phyloP scores from a whole-genome alignment of 2,329 filamentous ascomycete genomes.

The Trichoderma lentiforme region DNA sequence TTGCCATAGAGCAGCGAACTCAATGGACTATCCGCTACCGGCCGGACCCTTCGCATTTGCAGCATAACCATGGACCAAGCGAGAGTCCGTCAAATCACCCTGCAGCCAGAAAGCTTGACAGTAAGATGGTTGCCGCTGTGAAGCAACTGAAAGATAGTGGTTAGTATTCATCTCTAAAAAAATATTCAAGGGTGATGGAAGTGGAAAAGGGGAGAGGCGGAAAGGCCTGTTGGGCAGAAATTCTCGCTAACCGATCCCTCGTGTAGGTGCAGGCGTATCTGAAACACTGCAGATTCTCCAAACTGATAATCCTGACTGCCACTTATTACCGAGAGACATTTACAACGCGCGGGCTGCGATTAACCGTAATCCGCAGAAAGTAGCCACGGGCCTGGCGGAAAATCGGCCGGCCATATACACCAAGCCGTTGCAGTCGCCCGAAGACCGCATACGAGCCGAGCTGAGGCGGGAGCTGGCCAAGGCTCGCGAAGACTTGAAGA shows the following conservation, averaged over 20 bases:
- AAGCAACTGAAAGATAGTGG: constrained; percentile 64
- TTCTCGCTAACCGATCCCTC: constrained; percentile 31
- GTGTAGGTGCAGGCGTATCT: constrained; percentile 58
- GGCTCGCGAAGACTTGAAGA: constrained; percentile 53
- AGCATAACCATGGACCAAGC: constrained; percentile 64
- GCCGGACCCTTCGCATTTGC: constrained; percentile 54
- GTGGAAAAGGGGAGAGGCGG: neutral
- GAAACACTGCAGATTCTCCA: constrained; percentile 66
- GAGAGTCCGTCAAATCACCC: constrained; percentile 65
- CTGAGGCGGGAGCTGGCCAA: constrained; percentile 59
- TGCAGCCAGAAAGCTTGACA: constrained; percentile 62
- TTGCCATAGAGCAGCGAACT: constrained; percentile 64
- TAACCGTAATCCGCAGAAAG: constrained; percentile 61
- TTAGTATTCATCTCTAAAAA: constrained; percentile 34
- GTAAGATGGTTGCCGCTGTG: constrained; percentile 64
- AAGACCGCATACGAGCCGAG: constrained; percentile 62
- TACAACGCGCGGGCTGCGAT: constrained; percentile 67
- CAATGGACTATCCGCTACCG: constrained; percentile 66
- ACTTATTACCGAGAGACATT: constrained; percentile 61
- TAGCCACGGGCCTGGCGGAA: constrained; percentile 57
- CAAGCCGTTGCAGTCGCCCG: constrained; percentile 60
- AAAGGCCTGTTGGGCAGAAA: constrained; percentile 21
- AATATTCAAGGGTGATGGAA: too few species aligned
- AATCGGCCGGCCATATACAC: constrained; percentile 63
- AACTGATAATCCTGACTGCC: constrained; percentile 60